phyloP scores from a whole-genome alignment of 495 filamentous ascomycete genomes.

The Jackrogersella multiformis region DNA sequence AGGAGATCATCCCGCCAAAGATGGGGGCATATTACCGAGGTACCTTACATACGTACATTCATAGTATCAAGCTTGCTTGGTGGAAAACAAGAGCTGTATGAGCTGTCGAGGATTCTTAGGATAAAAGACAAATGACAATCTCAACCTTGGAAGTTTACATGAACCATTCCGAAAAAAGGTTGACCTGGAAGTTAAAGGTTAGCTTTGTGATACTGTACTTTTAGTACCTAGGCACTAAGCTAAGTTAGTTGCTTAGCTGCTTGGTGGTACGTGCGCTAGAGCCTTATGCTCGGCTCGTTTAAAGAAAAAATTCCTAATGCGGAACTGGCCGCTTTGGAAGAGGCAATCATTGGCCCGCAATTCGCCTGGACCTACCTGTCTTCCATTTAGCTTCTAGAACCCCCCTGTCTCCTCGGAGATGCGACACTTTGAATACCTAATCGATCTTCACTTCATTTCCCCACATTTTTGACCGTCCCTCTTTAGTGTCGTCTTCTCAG shows the following conservation, averaged over 20 bases:
- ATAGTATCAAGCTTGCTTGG: too few species aligned
- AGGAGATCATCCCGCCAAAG: neutral
- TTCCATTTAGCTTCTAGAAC: constrained; percentile 26
- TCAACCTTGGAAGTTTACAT: neutral
- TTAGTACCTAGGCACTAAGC: neutral
- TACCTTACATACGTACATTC: too few species aligned
- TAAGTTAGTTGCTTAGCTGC: constrained; percentile 1
- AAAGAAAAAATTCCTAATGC: constrained; percentile 38
- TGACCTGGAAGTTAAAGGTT: too few species aligned
- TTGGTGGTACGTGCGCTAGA: constrained; percentile 19
- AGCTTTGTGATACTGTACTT: too few species aligned
- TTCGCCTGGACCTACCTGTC: constrained; percentile 37
- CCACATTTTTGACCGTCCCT: constrained; percentile 27
- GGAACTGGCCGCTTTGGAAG: constrained; percentile 30
- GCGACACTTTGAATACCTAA: constrained; percentile 37
- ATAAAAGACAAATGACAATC: neutral
- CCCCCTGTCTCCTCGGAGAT: constrained; percentile 50
- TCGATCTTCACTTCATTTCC: constrained; percentile 38
- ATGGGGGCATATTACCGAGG: too few species aligned
- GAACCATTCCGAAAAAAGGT: too few species aligned
- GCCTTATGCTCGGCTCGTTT: constrained; percentile 13
- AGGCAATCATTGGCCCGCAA: constrained; percentile 17
- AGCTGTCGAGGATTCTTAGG: neutral
- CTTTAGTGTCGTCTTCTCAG: constrained; percentile 3
- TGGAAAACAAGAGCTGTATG: neutral